Conservation (phyloP, 2,329 filamentous ascomycete species). For the Epichloe gansuensis region DNA sequence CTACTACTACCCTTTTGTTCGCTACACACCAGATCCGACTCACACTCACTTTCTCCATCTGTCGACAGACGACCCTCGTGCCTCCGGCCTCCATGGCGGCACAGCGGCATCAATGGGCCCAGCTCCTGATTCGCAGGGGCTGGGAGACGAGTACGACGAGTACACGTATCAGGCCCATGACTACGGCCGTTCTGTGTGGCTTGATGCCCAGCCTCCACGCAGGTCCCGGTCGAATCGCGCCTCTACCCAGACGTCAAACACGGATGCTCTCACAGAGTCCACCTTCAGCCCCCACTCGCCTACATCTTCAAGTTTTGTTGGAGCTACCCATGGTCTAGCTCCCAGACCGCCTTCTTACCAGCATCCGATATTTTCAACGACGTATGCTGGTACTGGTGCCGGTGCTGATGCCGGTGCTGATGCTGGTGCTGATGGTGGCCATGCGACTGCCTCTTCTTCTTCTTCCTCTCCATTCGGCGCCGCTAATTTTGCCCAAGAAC, state of each 20-base stretch:
- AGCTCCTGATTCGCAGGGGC: conserved; percentile 31
- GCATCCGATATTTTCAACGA: conserved; percentile 23
- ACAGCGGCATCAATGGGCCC: conserved; percentile 41
- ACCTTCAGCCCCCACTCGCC: conserved; percentile 48
- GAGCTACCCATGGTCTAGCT: conserved; percentile 38
- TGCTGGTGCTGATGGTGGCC: background rate
- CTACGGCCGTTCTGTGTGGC: conserved; percentile 8
- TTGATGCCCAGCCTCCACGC: conserved; percentile 27
- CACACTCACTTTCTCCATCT: background rate
- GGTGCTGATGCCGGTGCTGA: background rate
- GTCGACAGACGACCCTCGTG: background rate
- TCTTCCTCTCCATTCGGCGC: background rate
- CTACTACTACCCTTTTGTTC: background rate
- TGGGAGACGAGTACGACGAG: conserved; percentile 6
- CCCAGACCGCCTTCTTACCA: conserved; percentile 47
- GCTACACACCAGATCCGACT: too few relatives aligned
- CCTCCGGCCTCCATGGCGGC: conserved; percentile 4
- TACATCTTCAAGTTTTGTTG: conserved; percentile 35
- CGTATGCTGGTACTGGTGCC: conserved; percentile 6
- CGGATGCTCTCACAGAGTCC: conserved; percentile 44
- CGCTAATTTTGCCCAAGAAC: conserved; percentile 17
- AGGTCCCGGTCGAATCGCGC: conserved; percentile 36
- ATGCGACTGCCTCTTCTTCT: background rate
- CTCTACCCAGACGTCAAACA: conserved; percentile 44
- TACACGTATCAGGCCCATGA: conserved; percentile 4